Base-by-base conservation (phyloP, 495 filamentous ascomycete species). In the Cercophora samala region DNA sequence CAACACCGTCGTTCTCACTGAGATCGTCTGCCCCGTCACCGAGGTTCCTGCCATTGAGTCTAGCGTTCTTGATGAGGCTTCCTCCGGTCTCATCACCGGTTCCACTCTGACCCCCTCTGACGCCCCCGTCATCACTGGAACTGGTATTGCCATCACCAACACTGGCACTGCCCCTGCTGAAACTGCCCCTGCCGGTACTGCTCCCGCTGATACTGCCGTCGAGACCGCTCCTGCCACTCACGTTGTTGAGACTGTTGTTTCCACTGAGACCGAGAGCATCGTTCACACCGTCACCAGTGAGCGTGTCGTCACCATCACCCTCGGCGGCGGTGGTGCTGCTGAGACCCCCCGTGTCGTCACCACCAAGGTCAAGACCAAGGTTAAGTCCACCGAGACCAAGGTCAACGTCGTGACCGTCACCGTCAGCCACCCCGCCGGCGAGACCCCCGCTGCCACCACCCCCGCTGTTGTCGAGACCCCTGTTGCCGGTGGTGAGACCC, bases 11-110 rank as follows among this genome's bases (percentile, higher is more conserved):
- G 72, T 81, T 29, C 68, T 83, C 53, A 82, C 80, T 51, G 74
- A 75, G 42, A 79, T 78, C 23, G 76, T 82, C 65, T 83, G 81
- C 77, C 82, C 81, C 53, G 77, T 83, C 23, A 74, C 77, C 46
- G 79, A 72, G 4, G 75, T 73, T 21, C 70, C 73, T 24, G 77
- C 79, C 59, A 75, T 83, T 69, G 76, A 76, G 42, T 78, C 73
- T 63, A 79, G 78, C 65, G 63, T 82, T 23, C 55, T 77, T 11
- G 70, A 65, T 1, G 73, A 74, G 11, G 76, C 76, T 69, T 70
- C 69, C 58, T 74, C 71, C 65, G 79, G 78, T 42, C 60, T 77
- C 65, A 75, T 80, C 70, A 63, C 70, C 2, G 78, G 77, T 62
- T 67, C 54, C 64, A 70, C 66, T 25, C 37, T 70, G 21, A 29